Base-by-base conservation (phyloP, 2,329 filamentous ascomycete genomes). In the Trichoderma atrobrunneum region DNA sequence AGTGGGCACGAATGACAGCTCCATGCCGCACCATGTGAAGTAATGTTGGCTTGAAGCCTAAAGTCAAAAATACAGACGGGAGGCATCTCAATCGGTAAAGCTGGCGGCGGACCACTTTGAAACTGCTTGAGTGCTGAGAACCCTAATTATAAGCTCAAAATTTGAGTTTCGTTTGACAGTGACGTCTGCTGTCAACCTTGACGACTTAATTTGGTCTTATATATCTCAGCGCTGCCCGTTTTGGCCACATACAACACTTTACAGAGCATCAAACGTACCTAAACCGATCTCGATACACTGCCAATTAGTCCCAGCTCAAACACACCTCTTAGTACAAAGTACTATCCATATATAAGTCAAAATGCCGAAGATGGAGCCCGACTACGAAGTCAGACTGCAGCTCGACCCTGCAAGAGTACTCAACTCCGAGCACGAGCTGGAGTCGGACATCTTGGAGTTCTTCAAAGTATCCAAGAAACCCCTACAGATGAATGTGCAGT, bases 351-450 rank as follows among this genome's bases (percentile, higher is more conserved):
- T 10, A 4, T 10, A 4, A 4, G 7, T 4, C 30, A 54, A 54
- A 2, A 54, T 54, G 48, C 6, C 32, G 7, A 63, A 63, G 7
- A 63, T 63, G 61, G 30, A 8, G 3, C 61, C 61, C 1, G 34
- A 63, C 12, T 63, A 43, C 34, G 61, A 63, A 63, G 36, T 63
- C 1, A 63, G 36, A 26, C 24, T 63, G 2, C 61, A 43, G 24
- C 61, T 63, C 8, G 61, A 63, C 8, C 61, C 61, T n/a, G 10
- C 1, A 2, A 14, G 14, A 32, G 61, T 63, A 3, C 61, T 63
- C 61, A 63, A 63, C 24, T 63, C 61, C 24, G 14, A 63, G 1
- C 21, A 63, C 24, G 7, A 43, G 16, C 14, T 43, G 2, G 16
- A 12, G 16, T 11, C 12, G 3, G 36, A 11, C 2, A 26, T 63